Evolutionary conservation across 2,329 filamentous ascomycete species (phyloP).

Genomic region (Stachybotrys elegans): DNA sequence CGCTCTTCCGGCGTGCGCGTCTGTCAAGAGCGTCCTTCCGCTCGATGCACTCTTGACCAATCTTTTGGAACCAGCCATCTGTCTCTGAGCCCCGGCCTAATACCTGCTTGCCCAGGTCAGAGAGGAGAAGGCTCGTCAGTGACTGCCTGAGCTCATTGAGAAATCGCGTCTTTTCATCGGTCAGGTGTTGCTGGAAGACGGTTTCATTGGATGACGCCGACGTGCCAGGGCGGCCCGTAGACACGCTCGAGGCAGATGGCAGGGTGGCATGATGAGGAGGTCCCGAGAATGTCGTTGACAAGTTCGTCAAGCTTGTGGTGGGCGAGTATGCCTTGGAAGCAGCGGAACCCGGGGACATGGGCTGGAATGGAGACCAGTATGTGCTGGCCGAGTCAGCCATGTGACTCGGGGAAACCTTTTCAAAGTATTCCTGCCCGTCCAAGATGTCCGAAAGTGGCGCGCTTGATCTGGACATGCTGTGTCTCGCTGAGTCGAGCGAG

Average conservation of each 20-base stretch:
- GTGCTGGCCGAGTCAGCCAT: conserved; percentile 72
- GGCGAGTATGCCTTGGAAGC: conserved; percentile 56
- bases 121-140: conserved; percentile 78
- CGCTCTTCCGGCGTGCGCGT: conserved; percentile 33
- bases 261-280: conserved; percentile 35
- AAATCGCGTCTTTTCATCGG: conserved; percentile 73
- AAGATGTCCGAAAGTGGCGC: conserved; percentile 59
- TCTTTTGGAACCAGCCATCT: conserved; percentile 74
- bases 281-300: conserved; percentile 44
- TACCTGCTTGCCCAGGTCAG: conserved; percentile 81
- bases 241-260: conserved; percentile 41
- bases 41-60: conserved; percentile 62
- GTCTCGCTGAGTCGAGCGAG: conserved; percentile 65
- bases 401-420: conserved; percentile 61
- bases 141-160: conserved; percentile 72
- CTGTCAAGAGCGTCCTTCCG: conserved; percentile 52
- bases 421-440: conserved; percentile 67
- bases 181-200: conserved; percentile 53
- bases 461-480: conserved; percentile 52
- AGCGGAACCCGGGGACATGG: conserved; percentile 58
- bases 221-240: conserved; percentile 56
- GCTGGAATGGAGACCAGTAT: conserved; percentile 86
- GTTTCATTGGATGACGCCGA: conserved; percentile 65
- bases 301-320: conserved; percentile 55
- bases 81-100: conserved; percentile 91